A percentile compares a stretch with the other conserved stretches of the same genome.
phyloP scores from a whole-genome alignment of 2,329 filamentous ascomycete genomes.

The Arachnomyces sp. region DNA sequence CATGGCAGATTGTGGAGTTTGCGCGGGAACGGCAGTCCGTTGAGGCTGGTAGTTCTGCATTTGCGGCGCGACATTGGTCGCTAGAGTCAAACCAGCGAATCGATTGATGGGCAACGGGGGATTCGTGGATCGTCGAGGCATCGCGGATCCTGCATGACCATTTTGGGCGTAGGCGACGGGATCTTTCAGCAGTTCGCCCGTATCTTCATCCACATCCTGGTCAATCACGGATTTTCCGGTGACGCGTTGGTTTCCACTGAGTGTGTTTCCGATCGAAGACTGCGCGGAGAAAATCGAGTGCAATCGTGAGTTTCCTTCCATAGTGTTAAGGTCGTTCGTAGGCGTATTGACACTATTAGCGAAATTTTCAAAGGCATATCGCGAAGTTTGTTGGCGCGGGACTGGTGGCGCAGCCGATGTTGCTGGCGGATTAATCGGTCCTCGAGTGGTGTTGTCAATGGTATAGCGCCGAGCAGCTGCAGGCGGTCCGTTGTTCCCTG shows the following conservation, averaged over 20 bases:
- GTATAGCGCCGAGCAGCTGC: conserved; percentile 47
- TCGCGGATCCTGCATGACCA: conserved; percentile 42
- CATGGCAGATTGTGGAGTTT: conserved; percentile 47
- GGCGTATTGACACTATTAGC: conserved; percentile 40
- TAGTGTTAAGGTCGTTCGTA: conserved; percentile 44
- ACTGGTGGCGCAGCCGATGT: not conserved
- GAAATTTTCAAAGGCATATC: conserved; percentile 28
- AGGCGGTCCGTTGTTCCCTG: too few species aligned
- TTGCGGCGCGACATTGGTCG: conserved; percentile 55
- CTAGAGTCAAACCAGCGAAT: conserved; percentile 64
- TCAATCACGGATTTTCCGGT: conserved; percentile 58
- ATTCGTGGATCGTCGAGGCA: conserved; percentile 60
- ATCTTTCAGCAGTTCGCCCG: conserved; percentile 55
- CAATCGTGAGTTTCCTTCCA: conserved; percentile 42
- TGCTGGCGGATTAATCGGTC: conserved; percentile 9
- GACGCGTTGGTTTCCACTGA: conserved; percentile 44
- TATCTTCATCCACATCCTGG: conserved; percentile 58
- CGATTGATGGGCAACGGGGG: conserved; percentile 63
- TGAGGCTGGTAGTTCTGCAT: conserved; percentile 47
- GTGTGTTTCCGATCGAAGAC: conserved; percentile 50
- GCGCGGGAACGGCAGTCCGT: conserved; percentile 42
- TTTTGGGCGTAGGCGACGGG: conserved; percentile 64
- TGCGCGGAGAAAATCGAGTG: conserved; percentile 56
- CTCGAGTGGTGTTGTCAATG: conserved; percentile 39
- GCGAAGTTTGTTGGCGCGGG: conserved; percentile 8